These are phyloP conservation scores for Mycena galopus DNA, from an alignment of 768 basidiomycete species.

Conservation along the genomic window DNA sequence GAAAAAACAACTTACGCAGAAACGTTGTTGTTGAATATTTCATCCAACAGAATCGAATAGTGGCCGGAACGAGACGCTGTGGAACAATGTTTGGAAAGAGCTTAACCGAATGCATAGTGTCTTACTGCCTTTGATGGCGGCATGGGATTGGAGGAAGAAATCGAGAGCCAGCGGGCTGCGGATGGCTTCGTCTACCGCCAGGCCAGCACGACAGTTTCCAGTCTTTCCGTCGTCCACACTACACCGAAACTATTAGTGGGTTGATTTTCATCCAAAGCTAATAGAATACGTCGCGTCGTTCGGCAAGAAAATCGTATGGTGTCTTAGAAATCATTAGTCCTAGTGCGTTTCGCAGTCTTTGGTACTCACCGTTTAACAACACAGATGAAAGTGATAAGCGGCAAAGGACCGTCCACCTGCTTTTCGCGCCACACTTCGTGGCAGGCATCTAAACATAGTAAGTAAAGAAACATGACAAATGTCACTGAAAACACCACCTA, in stretches of 20 bases:
- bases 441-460: conserved; percentile 29
- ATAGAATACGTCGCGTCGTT: conserved; percentile 3
- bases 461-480: not conserved
- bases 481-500: conserved; percentile 34
- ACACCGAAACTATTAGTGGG: not conserved
- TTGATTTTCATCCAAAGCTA: not conserved
- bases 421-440: conserved; percentile 34
- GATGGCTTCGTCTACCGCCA: conserved; percentile 55
- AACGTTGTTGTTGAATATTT: conserved; percentile 42
- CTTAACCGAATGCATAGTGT: conserved; percentile 11
- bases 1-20: not conserved
- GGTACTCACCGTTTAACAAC: conserved; percentile 67
- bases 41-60: conserved; percentile 63
- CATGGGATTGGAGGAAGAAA: conserved; percentile 71
- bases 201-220: conserved; percentile 67
- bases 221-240: conserved; percentile 52
- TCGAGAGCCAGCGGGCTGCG: conserved; percentile 49
- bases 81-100: not conserved
- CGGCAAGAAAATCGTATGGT: conserved; percentile 67
- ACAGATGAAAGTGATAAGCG: conserved; percentile 66
- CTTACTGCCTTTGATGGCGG: conserved; percentile 67
- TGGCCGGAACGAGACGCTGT: conserved; percentile 57
- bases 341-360: not conserved
- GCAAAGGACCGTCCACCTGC: conserved; percentile 41
- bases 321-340: conserved; percentile 50